Base-by-base conservation (phyloP, 306 rosid genomes). In the Rosa persica region DNA sequence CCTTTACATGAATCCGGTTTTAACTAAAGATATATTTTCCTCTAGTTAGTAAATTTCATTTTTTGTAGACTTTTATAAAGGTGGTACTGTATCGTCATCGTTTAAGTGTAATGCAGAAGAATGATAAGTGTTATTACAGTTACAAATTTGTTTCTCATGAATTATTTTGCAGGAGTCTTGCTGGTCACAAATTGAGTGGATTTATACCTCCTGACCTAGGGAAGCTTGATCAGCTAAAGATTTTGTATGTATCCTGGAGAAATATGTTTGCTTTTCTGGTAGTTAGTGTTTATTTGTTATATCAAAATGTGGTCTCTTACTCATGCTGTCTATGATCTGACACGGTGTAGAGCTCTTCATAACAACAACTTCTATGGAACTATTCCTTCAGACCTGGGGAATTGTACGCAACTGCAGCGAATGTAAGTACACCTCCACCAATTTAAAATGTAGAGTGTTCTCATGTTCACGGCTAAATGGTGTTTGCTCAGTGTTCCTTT, bases 351-450 rank as follows among this genome's bases (percentile, higher is more conserved):
- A 85, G 87, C 93, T 79, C 96, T 96, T 78, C 88, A 90, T 75
- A 68, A 82, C 88, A 96, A 96, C 89, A 90, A 89, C 84, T 81
- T 96, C 76, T 93, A 91, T 84, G 98, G 97, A 78, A 71, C 89
- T 67, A 86, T 96, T 86, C 99, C 99, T 70, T 86, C 98, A 79
- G 98, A 89, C 67, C 74, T 96, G 92, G 99, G 96, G 80, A 96
- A 96, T 74, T 96, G 99, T 90, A 88, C 93, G 11, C 85, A 80
- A 58, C 80, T 93, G 90, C 85, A 90, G 81, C 85, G 83, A 84
- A 72, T 96, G 99, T 96, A 87, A 81, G 99, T 84, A 68, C 67
- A 52, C 38, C 19, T 39, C 30, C 77, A 44, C 70, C 48, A 71
- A 67, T 73, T 67, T 83, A 55, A 42, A 44, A 44, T 38, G 64